Evolutionary conservation across 2,329 filamentous ascomycete species (phyloP).

Genomic region (Zopfia rhizophila): DNA sequence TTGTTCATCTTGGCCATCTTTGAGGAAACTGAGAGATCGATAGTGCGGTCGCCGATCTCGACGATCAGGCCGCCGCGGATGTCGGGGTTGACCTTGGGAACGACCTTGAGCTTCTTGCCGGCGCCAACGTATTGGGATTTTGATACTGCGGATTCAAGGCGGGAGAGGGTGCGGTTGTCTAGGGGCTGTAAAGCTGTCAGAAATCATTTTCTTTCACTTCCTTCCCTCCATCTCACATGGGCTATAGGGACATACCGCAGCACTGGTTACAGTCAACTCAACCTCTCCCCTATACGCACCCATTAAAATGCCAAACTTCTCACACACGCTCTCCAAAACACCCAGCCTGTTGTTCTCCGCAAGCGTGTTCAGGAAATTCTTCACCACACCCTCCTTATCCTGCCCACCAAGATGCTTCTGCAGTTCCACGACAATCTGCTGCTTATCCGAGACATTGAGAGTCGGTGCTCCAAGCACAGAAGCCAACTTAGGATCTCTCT

Average conservation of each 20-base stretch:
- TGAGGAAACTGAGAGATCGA: conserved; percentile 93
- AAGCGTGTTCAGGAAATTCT: conserved; percentile 91
- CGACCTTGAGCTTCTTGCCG: conserved; percentile 98
- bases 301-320: conserved; percentile 90
- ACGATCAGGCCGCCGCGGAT: conserved; percentile 94
- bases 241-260: conserved; percentile 72
- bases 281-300: conserved; percentile 91
- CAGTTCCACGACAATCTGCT: conserved; percentile 85
- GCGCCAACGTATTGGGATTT: conserved; percentile 89
- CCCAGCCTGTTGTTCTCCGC: conserved; percentile 97
- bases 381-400: conserved; percentile 81
- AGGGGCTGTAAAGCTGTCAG: conserved; percentile 68
- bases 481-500: conserved; percentile 84
- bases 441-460: conserved; percentile 82
- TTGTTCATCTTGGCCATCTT: conserved; percentile 99
- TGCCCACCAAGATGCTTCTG: conserved; percentile 78
- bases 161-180: conserved; percentile 84
- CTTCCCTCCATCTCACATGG: neutral
- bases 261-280: conserved; percentile 90
- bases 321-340: conserved; percentile 80
- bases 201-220: neutral
- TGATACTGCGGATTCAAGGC: conserved; percentile 86
- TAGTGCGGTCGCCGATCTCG: conserved; percentile 96
- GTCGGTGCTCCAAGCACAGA: conserved; percentile 82
- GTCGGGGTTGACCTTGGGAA: conserved; percentile 93